A percentile compares a stretch with the other conserved stretches of the same genome.
Evolutionary conservation across 805 yeast species (phyloP).

Genomic region (Wickerhamomyces chambardii): DNA sequence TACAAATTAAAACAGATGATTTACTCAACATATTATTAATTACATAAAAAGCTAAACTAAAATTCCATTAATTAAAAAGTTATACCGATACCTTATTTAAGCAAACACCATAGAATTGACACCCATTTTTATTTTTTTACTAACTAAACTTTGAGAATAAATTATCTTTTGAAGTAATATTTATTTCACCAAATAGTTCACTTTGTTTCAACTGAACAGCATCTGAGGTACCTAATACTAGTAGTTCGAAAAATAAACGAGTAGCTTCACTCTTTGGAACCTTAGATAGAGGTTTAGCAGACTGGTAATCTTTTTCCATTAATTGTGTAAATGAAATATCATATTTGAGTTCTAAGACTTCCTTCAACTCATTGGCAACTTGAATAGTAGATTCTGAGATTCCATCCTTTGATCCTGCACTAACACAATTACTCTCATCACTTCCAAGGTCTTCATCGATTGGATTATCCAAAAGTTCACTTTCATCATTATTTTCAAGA

Average conservation of each 20-base stretch:
- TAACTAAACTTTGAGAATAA: slow-evolving; percentile 19
- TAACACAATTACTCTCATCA: slow-evolving; percentile 8
- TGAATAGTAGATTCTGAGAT: slow-evolving; percentile 41
- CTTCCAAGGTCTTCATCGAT: slow-evolving; percentile 14
- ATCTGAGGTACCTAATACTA: slow-evolving; percentile 74
- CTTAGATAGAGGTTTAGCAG: slow-evolving; percentile 20
- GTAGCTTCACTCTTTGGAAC: slow-evolving; percentile 52
- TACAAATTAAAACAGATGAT: no score
- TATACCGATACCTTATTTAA: no score
- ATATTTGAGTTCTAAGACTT: slow-evolving; percentile 16
- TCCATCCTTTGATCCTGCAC: slow-evolving; percentile 16
- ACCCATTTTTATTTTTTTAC: no score
- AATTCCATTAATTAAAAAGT: no score
- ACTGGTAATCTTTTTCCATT: slow-evolving; percentile 19
- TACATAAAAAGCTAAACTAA: no score
- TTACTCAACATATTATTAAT: no score
- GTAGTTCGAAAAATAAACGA: slow-evolving; percentile 69
- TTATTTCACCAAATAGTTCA: slow-evolving; percentile 49
- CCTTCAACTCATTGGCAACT: slow-evolving; percentile 39
- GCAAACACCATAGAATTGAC: no score
- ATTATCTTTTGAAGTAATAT: slow-evolving; percentile 35
- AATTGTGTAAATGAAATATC: slow-evolving; percentile 26
- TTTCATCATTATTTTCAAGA: slow-evolving; percentile 6
- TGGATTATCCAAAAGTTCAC: slow-evolving; percentile 10
- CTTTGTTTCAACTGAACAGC: slow-evolving; percentile 57